Conservation (phyloP, 139 green algal genomes). For the Haematococcus sp. region DNA sequence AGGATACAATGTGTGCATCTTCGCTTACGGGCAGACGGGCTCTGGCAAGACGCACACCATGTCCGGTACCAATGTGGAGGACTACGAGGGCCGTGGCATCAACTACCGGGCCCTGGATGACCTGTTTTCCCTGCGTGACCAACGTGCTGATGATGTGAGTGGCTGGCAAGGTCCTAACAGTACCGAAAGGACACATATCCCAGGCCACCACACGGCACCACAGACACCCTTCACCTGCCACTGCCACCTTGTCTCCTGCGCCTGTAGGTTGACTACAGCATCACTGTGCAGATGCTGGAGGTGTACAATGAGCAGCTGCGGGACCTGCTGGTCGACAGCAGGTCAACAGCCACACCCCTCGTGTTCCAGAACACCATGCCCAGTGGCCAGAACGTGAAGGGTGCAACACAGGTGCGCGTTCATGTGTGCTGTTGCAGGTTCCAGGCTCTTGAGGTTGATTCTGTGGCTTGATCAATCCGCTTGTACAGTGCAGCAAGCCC, state of each 20-base stretch:
- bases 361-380: constrained; percentile 72
- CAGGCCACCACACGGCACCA: no score
- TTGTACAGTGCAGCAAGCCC: no score
- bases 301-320: constrained; percentile 94
- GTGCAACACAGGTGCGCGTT: constrained; percentile 59
- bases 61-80: constrained; percentile 58
- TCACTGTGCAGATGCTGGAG: constrained; percentile 90
- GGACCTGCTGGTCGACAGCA: constrained; percentile 59
- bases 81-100: constrained; percentile 70
- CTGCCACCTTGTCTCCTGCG: no score
- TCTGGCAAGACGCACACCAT: constrained; percentile 87
- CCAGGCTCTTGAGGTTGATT: no score
- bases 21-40: constrained; percentile 82
- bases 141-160: constrained; percentile 64
- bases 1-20: constrained; percentile 85
- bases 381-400: constrained; percentile 78
- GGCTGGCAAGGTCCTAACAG: neutral
- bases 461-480: no score
- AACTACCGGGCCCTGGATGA: constrained; percentile 91
- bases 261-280: constrained; percentile 65
- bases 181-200: no score
- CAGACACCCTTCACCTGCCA: no score
- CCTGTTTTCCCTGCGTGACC: constrained; percentile 72
- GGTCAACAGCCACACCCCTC: constrained; percentile 22
- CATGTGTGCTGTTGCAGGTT: neutral